Evolutionary conservation across 805 yeast species (phyloP).

Genomic region (Candida xyloterini): DNA sequence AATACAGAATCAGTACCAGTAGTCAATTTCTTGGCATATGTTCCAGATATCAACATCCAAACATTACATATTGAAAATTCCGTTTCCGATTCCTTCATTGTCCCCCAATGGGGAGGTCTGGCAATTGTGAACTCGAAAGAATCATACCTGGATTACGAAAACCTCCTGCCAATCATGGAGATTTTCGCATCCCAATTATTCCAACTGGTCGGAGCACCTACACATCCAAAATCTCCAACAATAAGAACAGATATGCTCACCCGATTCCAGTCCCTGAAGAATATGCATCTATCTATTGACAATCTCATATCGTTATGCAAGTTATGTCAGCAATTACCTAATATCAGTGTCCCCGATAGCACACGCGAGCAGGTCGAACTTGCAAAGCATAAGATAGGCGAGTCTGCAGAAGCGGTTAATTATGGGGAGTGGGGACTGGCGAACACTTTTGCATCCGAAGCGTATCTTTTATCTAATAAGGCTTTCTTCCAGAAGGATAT

Average conservation of each 20-base stretch:
- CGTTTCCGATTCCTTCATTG: constrained; percentile 56
- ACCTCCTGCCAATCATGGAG: constrained; percentile 57
- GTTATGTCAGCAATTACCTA: constrained; percentile 63
- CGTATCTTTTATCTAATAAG: constrained; percentile 56
- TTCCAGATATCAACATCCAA: constrained; percentile 48
- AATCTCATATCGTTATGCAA: constrained; percentile 71
- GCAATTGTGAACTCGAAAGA: constrained; percentile 42
- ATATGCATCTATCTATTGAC: constrained; percentile 60
- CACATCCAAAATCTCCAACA: constrained; percentile 52
- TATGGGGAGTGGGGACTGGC: constrained; percentile 37
- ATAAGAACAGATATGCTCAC: constrained; percentile 65
- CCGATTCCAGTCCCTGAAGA: constrained; percentile 55
- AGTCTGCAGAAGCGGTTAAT: constrained; percentile 34
- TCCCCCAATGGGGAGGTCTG: constrained; percentile 93
- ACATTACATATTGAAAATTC: constrained; percentile 50
- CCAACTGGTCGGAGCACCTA: constrained; percentile 67
- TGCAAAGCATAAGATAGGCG: constrained; percentile 44
- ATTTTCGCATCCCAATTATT: constrained; percentile 73
- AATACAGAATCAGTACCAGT: constrained; percentile 55
- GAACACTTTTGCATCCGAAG: constrained; percentile 44
- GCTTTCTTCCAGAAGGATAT: constrained; percentile 93
- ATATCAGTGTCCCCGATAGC: constrained; percentile 78
- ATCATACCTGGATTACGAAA: constrained; percentile 36
- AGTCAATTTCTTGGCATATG: constrained; percentile 66
- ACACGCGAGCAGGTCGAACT: constrained; percentile 57